Evolutionary conservation across 2,329 filamentous ascomycete genomes (phyloP).

Genomic region (Dactylella cylindrospora): DNA sequence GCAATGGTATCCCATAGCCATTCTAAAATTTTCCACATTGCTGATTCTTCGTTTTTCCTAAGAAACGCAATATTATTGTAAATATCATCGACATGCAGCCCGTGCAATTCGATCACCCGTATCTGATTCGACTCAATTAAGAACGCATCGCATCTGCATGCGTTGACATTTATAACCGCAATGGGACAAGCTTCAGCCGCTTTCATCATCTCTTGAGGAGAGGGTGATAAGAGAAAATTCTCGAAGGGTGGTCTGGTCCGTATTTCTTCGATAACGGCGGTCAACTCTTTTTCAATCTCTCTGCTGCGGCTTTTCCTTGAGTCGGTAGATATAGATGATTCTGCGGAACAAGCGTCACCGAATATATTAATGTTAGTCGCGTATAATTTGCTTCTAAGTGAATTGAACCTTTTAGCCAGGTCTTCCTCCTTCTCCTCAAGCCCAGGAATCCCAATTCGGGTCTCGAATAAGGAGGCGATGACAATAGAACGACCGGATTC

Average conservation of each 20-base stretch:
- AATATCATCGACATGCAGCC: constrained; percentile 25
- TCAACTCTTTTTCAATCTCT: constrained; percentile 3
- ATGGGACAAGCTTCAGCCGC: constrained; percentile 49
- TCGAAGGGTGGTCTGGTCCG: constrained; percentile 46
- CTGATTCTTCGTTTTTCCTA: not conserved
- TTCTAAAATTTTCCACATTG: constrained; percentile 45
- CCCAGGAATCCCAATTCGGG: constrained; percentile 43
- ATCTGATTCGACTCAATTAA: constrained; percentile 47
- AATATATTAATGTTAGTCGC: not conserved
- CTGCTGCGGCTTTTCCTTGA: not conserved
- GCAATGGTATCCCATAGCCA: constrained; percentile 51
- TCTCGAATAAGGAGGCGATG: constrained; percentile 43
- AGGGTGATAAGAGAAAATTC: constrained; percentile 47
- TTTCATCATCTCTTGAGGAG: constrained; percentile 42
- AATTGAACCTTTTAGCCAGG: constrained; percentile 25
- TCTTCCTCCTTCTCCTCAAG: constrained; percentile 13
- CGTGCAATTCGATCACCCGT: constrained; percentile 43
- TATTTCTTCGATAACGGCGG: constrained; percentile 35
- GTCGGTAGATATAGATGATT: not conserved
- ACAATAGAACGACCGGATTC: constrained; percentile 49
- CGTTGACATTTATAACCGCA: constrained; percentile 50
- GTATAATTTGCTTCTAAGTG: not conserved
- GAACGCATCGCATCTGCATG: constrained; percentile 50
- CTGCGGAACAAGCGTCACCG: not conserved
- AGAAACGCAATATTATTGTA: not conserved